Conservation (phyloP, 2,329 filamentous ascomycete species). For the Clonostachys byssicola region DNA sequence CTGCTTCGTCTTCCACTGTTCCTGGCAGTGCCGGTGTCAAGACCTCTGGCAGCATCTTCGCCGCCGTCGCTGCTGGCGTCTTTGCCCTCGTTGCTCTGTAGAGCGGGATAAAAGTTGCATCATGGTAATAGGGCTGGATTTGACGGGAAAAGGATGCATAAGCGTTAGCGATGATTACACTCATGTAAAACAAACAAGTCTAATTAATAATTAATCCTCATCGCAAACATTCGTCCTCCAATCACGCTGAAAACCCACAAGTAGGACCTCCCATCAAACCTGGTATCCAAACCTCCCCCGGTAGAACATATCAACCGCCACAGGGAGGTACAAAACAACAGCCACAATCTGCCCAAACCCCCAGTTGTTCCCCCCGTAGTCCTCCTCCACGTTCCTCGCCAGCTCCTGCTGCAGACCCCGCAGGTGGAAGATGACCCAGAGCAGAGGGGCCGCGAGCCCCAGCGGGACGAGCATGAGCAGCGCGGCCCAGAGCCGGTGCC, state of each 20-base stretch:
- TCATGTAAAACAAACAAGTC: no score
- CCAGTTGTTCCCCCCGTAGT: slow-evolving; percentile 6
- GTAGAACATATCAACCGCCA: slow-evolving; percentile 11
- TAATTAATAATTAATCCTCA: no score
- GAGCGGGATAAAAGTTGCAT: no score
- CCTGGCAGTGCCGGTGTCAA: background rate
- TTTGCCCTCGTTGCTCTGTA: no score
- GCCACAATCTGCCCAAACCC: slow-evolving; percentile 15
- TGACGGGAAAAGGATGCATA: no score
- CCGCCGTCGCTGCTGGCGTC: background rate
- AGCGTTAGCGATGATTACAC: no score
- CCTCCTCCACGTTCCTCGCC: background rate
- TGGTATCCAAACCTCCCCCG: slow-evolving; percentile 5
- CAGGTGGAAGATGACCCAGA: slow-evolving; percentile 1
- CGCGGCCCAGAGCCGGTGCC: background rate
- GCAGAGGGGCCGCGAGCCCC: background rate
- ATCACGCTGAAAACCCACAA: no score
- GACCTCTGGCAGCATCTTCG: background rate
- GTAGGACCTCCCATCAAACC: no score
- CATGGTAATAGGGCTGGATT: no score
- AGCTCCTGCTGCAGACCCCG: background rate
- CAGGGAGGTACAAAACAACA: slow-evolving; percentile 12
- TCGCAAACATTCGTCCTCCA: no score
- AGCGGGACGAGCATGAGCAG: background rate
- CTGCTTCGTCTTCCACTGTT: background rate